Evolutionary conservation across 306 rosid genomes (phyloP), one percentile per base, ranked within the genome.

Genomic region (Quercus bicolor): DNA sequence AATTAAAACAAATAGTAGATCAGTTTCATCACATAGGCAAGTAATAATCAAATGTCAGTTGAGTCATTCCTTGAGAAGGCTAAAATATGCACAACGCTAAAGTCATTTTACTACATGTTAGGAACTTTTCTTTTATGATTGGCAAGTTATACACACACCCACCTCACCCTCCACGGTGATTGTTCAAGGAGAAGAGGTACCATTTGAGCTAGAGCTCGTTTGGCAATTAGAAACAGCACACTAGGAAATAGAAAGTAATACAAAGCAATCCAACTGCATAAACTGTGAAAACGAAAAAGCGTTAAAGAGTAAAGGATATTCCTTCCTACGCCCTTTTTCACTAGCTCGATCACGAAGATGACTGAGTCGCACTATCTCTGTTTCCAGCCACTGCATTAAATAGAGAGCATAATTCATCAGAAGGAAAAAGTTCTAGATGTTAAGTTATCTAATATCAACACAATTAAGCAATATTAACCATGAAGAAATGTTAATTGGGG

Each of bases 281-380:
- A 75, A 59, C 79, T n/a, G 70, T 79, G 37, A 29, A 7, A 51
- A 23, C 21, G 16, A 26, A 56, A 31, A 34, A 54, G 24, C 33
- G 18, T 29, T 31, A 29, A 26, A 73, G 23, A 57, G 31, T 81
- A 78, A 92, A 96, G 99, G 99, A 96, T 96, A 96, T 96, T 96
- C 98, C 82, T 93, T 96, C 78, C 94, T 83, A 20, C 90, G 94
- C 56, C 99, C 99, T 77, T 84, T 91, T 81, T 96, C 99, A 86
- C 99, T 96, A 71, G 99, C 99, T 88, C 99, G 94, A 84, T 96
- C 99, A 78, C 99, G 91, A 82, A 96, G 99, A 85, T 96, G 99
- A 79, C 91, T 88, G 68, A 96, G 91, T 85, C 99, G 88, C 60
- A 93, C 87, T 33, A 79, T 88, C 90, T 96, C 99, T 4, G 97